Percentiles rank a stretch among this genome's conserved stretches.
These are phyloP conservation scores for Mycena filopes DNA, from an alignment of 768 basidiomycete species.

Conservation along the genomic window DNA sequence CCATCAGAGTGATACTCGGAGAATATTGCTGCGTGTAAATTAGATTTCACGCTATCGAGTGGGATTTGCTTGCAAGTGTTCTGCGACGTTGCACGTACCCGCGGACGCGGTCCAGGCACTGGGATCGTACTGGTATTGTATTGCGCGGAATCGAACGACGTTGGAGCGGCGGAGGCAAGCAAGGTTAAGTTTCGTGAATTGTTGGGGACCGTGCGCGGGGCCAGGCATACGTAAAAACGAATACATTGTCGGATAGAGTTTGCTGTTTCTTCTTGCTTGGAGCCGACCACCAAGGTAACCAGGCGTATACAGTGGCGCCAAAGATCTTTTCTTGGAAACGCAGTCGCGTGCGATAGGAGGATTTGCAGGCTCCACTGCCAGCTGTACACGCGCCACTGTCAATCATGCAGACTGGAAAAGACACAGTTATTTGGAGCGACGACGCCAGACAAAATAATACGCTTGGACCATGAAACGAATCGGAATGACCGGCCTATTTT, in stretches of 20 bases:
- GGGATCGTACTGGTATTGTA: not conserved
- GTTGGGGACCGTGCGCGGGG: not conserved
- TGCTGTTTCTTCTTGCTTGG: slow-evolving; percentile 15
- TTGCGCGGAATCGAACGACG: slow-evolving; percentile 14
- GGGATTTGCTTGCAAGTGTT: slow-evolving; percentile 6
- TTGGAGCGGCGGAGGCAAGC: not conserved
- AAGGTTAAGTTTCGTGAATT: slow-evolving; percentile 9
- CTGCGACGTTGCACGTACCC: slow-evolving; percentile 5
- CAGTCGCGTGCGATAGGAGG: slow-evolving; percentile 5
- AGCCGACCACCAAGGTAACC: not conserved
- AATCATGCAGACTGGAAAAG: not conserved
- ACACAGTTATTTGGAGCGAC: not conserved
- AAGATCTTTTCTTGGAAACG: not conserved
- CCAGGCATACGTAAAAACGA: slow-evolving; percentile 22
- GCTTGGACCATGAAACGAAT: slow-evolving; percentile 23
- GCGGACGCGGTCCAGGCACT: slow-evolving; percentile 8
- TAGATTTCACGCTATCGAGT: slow-evolving; percentile 28
- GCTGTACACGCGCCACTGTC: slow-evolving; percentile 14
- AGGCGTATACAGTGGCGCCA: not conserved
- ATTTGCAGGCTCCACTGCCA: slow-evolving; percentile 12
- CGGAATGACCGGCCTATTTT: not conserved
- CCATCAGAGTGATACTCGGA: slow-evolving; percentile 25
- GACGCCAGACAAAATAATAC: slow-evolving; percentile 23
- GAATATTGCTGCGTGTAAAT: slow-evolving; percentile 23
- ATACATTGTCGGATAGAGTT: slow-evolving; percentile 34